phyloP scores from a whole-genome alignment of 2,329 filamentous ascomycete species.

The Rutstroemia sp. region DNA sequence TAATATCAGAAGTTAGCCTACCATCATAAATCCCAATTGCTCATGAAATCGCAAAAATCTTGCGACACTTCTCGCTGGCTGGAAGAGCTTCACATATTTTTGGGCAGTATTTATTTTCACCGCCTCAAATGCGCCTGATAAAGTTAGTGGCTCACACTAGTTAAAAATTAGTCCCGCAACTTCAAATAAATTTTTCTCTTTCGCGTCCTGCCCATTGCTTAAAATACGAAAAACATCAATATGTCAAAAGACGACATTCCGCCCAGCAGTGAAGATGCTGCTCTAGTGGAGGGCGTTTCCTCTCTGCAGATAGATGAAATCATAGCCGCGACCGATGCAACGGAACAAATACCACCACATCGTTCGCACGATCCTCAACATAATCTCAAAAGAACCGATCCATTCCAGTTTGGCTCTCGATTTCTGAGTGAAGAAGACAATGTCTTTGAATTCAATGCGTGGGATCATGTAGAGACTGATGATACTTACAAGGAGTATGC shows the following conservation, averaged over 20 bases:
- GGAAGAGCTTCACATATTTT: too few relatives aligned
- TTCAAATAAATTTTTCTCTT: not conserved
- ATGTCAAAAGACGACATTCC: slow-evolving; percentile 4
- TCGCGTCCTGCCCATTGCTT: not conserved
- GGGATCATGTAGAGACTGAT: slow-evolving; percentile 96
- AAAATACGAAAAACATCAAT: not conserved
- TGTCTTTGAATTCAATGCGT: slow-evolving; percentile 96
- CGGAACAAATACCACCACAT: slow-evolving; percentile 21
- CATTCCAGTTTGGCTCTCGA: slow-evolving; percentile 92
- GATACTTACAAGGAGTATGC: slow-evolving; percentile 80
- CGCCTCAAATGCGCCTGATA: not conserved
- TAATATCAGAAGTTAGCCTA: not conserved
- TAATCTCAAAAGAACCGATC: slow-evolving; percentile 81
- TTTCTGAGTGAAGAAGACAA: slow-evolving; percentile 77
- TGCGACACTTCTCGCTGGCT: too few relatives aligned
- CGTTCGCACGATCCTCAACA: slow-evolving; percentile 37
- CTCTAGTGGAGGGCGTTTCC: not conserved
- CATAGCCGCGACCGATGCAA: slow-evolving; percentile 13
- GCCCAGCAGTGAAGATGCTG: not conserved
- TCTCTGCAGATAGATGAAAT: slow-evolving; percentile 17
- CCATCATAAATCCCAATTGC: not conserved
- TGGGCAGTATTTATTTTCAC: not conserved
- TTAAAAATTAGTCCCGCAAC: not conserved
- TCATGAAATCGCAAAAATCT: not conserved
- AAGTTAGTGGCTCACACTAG: not conserved